Conservation (phyloP, 495 filamentous ascomycete species). For the Hypoxylon rickii region DNA sequence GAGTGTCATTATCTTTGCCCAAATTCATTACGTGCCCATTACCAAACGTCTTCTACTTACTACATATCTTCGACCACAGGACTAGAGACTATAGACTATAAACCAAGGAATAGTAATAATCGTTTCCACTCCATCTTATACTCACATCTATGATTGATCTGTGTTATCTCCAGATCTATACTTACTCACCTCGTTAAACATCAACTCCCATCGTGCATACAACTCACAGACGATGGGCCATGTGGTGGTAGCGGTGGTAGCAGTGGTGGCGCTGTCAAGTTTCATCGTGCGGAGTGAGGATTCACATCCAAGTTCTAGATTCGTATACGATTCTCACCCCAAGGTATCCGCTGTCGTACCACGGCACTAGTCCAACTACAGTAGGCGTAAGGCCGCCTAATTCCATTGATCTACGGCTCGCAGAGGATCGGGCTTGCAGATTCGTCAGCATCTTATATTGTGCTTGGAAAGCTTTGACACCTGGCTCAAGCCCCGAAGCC, state of each 20-base stretch:
- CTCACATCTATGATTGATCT: too few species aligned
- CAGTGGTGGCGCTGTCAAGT: constrained; percentile 2
- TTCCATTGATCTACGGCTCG: neutral
- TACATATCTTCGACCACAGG: neutral
- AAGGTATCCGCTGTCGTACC: neutral
- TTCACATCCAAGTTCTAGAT: neutral
- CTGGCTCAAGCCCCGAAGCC: constrained; percentile 7
- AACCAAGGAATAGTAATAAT: constrained; percentile 13
- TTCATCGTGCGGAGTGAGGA: constrained; percentile 8
- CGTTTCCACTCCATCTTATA: neutral
- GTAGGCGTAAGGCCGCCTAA: constrained; percentile 8
- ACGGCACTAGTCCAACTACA: neutral
- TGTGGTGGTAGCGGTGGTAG: neutral
- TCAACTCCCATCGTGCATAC: too few species aligned
- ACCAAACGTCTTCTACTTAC: neutral
- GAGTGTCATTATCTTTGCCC: constrained; percentile 5
- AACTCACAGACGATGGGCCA: too few species aligned
- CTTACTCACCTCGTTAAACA: too few species aligned
- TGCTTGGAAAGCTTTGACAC: neutral
- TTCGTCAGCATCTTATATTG: constrained; percentile 13
- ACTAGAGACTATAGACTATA: too few species aligned
- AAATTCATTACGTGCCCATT: neutral
- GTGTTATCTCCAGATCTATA: too few species aligned
- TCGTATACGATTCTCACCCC: too few species aligned
- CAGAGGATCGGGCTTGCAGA: constrained; percentile 3